Evolutionary conservation across 164 flowering plant species (phyloP).

Genomic region (Stephania japonica): DNA sequence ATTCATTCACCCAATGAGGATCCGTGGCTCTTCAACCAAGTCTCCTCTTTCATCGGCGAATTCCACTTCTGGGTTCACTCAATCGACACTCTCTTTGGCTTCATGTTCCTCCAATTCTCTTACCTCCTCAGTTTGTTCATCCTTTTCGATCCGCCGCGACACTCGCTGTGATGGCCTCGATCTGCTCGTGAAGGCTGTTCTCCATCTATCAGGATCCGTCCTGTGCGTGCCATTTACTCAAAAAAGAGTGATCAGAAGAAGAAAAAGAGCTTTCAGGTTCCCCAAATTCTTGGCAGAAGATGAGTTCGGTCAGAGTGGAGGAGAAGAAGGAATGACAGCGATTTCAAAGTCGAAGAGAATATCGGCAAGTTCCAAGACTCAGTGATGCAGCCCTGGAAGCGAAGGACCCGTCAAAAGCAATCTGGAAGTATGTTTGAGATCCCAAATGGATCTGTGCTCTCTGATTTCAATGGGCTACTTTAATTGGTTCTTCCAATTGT

Average conservation of each 20-base stretch:
- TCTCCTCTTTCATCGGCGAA: constrained; percentile 18
- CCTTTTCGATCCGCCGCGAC: constrained; percentile 3
- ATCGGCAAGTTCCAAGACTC: constrained; percentile 38
- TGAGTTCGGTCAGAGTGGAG: constrained; percentile 1
- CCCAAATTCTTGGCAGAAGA: constrained; percentile 15
- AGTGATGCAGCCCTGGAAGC: constrained; percentile 38
- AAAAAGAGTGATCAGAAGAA: constrained; percentile 35
- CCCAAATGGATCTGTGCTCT: background rate
- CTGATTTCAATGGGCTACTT: background rate
- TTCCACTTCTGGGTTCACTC: constrained; percentile 7
- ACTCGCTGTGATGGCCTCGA: constrained; percentile 45
- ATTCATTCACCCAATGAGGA: constrained; percentile 21
- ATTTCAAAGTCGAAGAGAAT: constrained; percentile 20
- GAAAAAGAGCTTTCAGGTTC: constrained; percentile 29
- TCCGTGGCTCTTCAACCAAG: constrained; percentile 16
- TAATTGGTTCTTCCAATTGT: background rate
- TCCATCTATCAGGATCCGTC: constrained; percentile 29
- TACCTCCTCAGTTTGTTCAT: constrained; percentile 12
- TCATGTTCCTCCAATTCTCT: constrained; percentile 8
- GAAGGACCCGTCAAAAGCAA: constrained; percentile 15
- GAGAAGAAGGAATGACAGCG: constrained; percentile 10
- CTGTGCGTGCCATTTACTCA: constrained; percentile 42
- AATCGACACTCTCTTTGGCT: background rate
- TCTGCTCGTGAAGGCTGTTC: constrained; percentile 44
- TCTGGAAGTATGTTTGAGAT: background rate